Evolutionary conservation across 805 yeast species (phyloP), one percentile per base, ranked within the genome.

Genomic region (Maudiozyma saulgeensis): DNA sequence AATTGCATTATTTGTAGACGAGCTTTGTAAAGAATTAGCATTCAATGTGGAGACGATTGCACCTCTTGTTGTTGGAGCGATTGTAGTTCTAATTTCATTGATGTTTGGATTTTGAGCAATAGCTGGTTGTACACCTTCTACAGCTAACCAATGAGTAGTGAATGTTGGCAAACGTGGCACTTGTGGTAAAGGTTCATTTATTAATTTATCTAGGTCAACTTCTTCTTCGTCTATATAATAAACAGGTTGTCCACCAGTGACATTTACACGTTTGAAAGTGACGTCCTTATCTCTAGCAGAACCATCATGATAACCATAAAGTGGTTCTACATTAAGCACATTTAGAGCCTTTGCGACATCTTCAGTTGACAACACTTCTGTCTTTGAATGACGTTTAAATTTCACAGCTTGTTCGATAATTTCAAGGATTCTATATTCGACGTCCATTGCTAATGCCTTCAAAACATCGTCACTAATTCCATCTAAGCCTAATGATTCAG

Each of bases 101-200:
- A 83, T 77, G 18, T 71, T 64, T 23, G 99, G 99, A 69, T 93
- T 93, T 68, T 95, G 99, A 1, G 97, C 95, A 49, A 93, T 91
- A 32, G 93, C 83, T 0, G 99, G 99, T 63, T 93, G 99, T 8
- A 93, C 96, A 50, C 99, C 99, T 68, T 93, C 99, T 48, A 93
- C 87, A 0, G 99, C 98, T 32, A 95, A 74, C 98, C 99, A 91
- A 64, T 86, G 95, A 6, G 97, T 95, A 0, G 98, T 89, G 66
- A 87, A 90, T 0, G 96, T 83, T 2, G 95, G 83, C 52, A 84
- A 82, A 51, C 98, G 77, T 4, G 99, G 99, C 2, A 95, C 96
- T 59, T 84, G 87, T 6, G 99, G 99, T 51, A 93, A 72, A 32
- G 96, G 97, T 63, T 85, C 91, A 63, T 93, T 91, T 56, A 93